Evolutionary conservation across 768 basidiomycete genomes (phyloP).

Genomic region (Psilocybe tampanensis): DNA sequence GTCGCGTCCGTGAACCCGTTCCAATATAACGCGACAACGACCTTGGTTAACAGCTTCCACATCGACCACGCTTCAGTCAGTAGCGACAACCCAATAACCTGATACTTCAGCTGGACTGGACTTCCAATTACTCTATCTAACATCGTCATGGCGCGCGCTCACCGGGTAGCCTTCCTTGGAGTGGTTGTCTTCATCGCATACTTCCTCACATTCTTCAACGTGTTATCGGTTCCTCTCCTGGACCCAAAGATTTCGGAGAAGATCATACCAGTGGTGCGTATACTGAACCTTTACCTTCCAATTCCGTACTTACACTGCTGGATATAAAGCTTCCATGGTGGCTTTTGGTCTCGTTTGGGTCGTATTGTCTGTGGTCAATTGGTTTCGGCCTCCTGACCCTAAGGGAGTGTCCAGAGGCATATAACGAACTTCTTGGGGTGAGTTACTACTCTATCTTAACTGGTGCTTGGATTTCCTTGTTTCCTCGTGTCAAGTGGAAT

Average conservation of each 20-base stretch:
- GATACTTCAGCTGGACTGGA: constrained; percentile 14
- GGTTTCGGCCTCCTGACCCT: constrained; percentile 77
- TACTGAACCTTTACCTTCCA: neutral
- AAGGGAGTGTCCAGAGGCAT: constrained; percentile 79
- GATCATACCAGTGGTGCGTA: constrained; percentile 63
- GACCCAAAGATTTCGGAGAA: constrained; percentile 45
- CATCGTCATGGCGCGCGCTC: constrained; percentile 60
- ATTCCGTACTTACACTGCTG: neutral
- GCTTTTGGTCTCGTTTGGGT: constrained; percentile 77
- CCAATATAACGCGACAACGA: neutral
- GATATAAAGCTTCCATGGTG: constrained; percentile 75
- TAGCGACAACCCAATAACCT: constrained; percentile 1
- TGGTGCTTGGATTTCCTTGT: constrained; percentile 1
- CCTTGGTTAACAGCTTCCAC: neutral
- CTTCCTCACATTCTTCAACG: constrained; percentile 55
- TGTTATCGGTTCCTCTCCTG: constrained; percentile 57
- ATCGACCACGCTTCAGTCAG: neutral
- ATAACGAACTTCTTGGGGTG: constrained; percentile 66
- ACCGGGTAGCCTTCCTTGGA: constrained; percentile 50
- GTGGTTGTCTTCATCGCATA: constrained; percentile 50
- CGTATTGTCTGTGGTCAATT: constrained; percentile 77
- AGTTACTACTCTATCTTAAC: constrained; percentile 26
- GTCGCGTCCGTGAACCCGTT: constrained; percentile 4
- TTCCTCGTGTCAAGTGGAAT: constrained; percentile 1
- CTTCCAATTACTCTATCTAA: neutral